These are phyloP conservation scores for Aureobasidium sp. DNA, from an alignment of 2,329 filamentous ascomycete species.

Conservation along the genomic window DNA sequence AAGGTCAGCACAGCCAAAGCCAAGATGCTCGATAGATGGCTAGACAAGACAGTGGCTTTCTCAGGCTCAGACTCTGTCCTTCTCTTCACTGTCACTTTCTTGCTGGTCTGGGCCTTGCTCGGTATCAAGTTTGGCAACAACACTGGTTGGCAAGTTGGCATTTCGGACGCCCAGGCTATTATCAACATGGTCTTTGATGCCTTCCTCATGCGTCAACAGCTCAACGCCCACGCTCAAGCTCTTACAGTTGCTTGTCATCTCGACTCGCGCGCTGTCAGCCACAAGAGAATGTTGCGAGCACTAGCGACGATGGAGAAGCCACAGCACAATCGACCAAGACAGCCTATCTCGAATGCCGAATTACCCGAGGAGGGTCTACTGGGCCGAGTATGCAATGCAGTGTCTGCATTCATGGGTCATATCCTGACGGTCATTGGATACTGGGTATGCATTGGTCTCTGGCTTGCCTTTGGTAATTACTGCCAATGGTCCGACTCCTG, in stretches of 20 bases:
- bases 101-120: background rate
- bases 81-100: background rate
- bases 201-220: background rate
- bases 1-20: background rate
- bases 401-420: background rate
- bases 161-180: background rate
- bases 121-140: background rate
- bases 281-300: background rate
- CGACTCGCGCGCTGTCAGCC: background rate
- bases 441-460: background rate
- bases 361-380: background rate
- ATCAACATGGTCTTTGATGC: slow-evolving; percentile 5
- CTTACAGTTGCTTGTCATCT: background rate
- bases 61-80: background rate
- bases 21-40: background rate
- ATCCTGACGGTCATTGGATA: background rate
- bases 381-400: background rate
- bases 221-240: background rate
- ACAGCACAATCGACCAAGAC: background rate
- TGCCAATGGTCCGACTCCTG: background rate
- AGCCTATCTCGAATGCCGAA: background rate
- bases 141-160: background rate
- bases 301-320: background rate
- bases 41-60: background rate
- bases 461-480: background rate